Evolutionary conservation across 2,329 filamentous ascomycete genomes (phyloP).

Genomic region (Phialophora verrucosa): DNA sequence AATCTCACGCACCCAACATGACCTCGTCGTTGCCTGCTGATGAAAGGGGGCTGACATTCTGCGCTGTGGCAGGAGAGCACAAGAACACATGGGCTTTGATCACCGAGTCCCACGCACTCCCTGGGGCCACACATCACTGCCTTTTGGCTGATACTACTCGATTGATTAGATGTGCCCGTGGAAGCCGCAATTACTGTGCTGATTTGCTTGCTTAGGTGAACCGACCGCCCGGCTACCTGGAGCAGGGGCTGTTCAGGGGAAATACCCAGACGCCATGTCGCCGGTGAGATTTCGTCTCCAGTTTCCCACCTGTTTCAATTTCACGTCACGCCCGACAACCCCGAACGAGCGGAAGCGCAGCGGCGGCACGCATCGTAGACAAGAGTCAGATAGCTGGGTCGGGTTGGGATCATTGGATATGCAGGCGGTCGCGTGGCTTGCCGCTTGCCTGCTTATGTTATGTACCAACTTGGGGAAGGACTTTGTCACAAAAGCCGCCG

Average conservation of each 20-base stretch:
- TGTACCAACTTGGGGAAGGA: slow-evolving; percentile 1
- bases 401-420: no score
- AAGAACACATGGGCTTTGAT: background rate
- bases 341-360: background rate
- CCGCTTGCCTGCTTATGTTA: slow-evolving; percentile 2
- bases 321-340: background rate
- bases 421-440: background rate
- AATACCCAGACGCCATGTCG: background rate
- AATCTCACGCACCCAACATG: slow-evolving; percentile 1
- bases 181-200: background rate
- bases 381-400: background rate
- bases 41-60: background rate
- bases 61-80: background rate
- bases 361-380: background rate
- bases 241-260: slow-evolving; percentile 4
- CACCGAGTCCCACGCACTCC: background rate
- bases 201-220: background rate
- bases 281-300: slow-evolving; percentile 5
- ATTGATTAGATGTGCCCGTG: background rate
- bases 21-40: slow-evolving; percentile 1
- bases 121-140: background rate
- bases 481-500: background rate
- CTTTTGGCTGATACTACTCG: background rate
- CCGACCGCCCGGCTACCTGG: background rate
- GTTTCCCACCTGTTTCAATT: background rate